Evolutionary conservation across 345 rosid species (phyloP), one percentile per base, ranked within the genome.

Genomic region (Eucalyptus erythrocorys): DNA sequence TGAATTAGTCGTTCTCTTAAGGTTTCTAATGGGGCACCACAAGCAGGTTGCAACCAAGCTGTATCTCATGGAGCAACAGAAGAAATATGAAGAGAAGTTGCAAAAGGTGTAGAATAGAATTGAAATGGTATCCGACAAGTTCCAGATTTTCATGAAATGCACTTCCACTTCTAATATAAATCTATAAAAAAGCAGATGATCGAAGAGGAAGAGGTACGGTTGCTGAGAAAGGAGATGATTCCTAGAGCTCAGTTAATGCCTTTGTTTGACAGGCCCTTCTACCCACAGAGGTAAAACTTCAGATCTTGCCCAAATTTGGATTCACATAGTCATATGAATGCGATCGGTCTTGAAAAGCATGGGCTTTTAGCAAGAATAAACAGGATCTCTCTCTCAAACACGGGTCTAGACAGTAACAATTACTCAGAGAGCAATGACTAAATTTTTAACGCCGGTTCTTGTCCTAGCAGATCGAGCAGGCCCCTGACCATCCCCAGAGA

Each of bases 191-290:
- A 82, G 50, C 92, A 97, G 99, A 92, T 96, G 91, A 93, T 97
- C 45, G 98, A 97, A 86, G 95, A 97, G 64, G 95, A 97, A 91
- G 98, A 96, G 93, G 85, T 96, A 57, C 94, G 95, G 48, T 85
- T 89, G 93, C 87, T 97, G 87, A 94, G 99, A 87, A 97, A 95
- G 45, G 97, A 96, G 91, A 97, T 97, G 99, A 91, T 97, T 86
- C 99, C 99, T 26, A 95, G 95, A 94, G 98, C 99, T 76, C 98
- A 96, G 48, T 88, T 97, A 90, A 97, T 97, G 99, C 99, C 99
- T 89, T 91, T 90, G 76, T 97, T 97, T 50, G 98, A 96, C 68
- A 93, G 94, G 71, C 99, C 99, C 80, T 97, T 97, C 90, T 92
- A 89, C 64, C 57, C 99, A 14, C 98, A 97, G 49, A 94, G 99